phyloP scores from a whole-genome alignment of 192 early-diverging fungal genomes.

The Coemansia sp. region DNA sequence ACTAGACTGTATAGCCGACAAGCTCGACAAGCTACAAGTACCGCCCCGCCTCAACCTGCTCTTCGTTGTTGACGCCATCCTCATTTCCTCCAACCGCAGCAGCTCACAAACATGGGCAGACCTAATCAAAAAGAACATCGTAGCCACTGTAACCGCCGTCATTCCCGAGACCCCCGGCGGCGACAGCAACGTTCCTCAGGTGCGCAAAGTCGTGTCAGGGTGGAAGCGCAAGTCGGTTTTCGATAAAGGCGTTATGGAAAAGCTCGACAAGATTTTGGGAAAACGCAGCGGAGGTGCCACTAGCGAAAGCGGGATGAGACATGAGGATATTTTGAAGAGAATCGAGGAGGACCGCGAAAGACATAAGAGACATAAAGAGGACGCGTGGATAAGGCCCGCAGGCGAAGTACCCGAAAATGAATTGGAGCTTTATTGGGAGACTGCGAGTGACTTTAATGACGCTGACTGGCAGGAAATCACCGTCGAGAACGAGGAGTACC shows the following conservation, averaged over 20 bases:
- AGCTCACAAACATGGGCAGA: conserved; percentile 26
- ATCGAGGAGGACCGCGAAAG: conserved; percentile 63
- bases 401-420: conserved; percentile 38
- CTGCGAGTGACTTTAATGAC: conserved; percentile 50
- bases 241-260: conserved; percentile 11
- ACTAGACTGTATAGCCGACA: conserved; percentile 55
- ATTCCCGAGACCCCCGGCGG: conserved; percentile 47
- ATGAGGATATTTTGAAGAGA: conserved; percentile 54
- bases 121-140: conserved; percentile 40
- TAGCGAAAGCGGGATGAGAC: conserved; percentile 36
- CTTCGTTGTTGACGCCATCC: conserved; percentile 54
- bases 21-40: conserved; percentile 41
- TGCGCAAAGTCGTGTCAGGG: conserved; percentile 32
- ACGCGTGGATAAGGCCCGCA: conserved; percentile 55
- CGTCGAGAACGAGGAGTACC: conserved; percentile 42
- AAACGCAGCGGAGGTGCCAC: conserved; percentile 18
- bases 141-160: conserved; percentile 26
- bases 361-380: conserved; percentile 59
- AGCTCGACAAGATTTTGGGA: conserved; percentile 26
- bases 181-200: conserved; percentile 47
- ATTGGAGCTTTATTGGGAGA: conserved; percentile 54
- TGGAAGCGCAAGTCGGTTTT: conserved; percentile 43
- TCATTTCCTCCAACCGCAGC: conserved; percentile 8
- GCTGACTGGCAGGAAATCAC: conserved; percentile 47
- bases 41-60: conserved; percentile 55